A percentile compares a stretch with the other conserved stretches of the same genome.
These are phyloP conservation scores for Malus hybrid DNA, from an alignment of 331 rosid species.

Conservation along the genomic window DNA sequence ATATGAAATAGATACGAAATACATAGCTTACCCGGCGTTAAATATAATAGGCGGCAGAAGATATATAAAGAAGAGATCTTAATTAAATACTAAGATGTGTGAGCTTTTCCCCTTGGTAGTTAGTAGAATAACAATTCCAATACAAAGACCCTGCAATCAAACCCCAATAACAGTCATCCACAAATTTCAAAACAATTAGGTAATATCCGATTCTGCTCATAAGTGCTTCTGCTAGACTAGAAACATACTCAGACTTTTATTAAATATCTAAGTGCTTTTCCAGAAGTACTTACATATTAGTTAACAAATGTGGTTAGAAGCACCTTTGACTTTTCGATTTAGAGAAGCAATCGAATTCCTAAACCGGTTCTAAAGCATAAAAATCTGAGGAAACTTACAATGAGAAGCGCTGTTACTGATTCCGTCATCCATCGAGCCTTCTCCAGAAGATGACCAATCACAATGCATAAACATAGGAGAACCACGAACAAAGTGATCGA, in stretches of 20 bases:
- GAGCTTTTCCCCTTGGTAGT: conserved; percentile 43
- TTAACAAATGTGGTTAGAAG: not conserved
- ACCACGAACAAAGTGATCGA: conserved; percentile 45
- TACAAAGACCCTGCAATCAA: conserved; percentile 38
- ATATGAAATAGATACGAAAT: not conserved
- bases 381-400: conserved; percentile 35
- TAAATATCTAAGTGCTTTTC: not conserved
- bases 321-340: not conserved
- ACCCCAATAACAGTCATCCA: not conserved
- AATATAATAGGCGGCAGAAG: conserved; percentile 74
- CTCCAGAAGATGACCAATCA: conserved; percentile 55
- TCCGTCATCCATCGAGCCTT: conserved; percentile 52
- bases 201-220: not conserved
- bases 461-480: conserved; percentile 47
- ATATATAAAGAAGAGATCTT: conserved; percentile 56
- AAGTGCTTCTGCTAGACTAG: not conserved
- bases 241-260: not conserved
- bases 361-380: not conserved
- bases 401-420: conserved; percentile 43
- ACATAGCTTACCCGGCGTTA: conserved; percentile 59
- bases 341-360: not conserved
- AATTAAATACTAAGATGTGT: conserved; percentile 37
- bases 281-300: not conserved
- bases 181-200: not conserved
- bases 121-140: conserved; percentile 44